Evolutionary conservation across 2,329 filamentous ascomycete genomes (phyloP), one percentile per base, ranked within the genome.

Genomic region (Plenodomus biglobosus): DNA sequence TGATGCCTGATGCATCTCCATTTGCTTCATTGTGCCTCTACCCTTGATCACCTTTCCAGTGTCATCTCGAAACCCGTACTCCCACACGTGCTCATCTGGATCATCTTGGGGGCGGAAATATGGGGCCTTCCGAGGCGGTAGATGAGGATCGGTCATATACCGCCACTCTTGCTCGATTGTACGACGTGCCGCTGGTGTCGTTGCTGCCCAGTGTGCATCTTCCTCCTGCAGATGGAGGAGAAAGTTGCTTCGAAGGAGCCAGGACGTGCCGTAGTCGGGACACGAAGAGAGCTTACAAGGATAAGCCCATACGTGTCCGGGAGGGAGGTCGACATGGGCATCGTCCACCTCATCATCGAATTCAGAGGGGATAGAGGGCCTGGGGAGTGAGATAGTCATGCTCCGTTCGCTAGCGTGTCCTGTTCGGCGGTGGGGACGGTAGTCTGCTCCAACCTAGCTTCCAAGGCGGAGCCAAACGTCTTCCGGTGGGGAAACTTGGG

Each of bases 71-170:
- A 61, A 65, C 45, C 53, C 54, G 47, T 62, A 62, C 18, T 57
- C 50, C 58, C 50, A 61, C 48, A 61, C 40, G 40, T 64, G 56
- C 59, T 64, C 52, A 50, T 66, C 50, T 54, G 58, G 56, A 59
- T 64, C 54, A 46, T 62, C 58, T 52, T 44, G 48, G 37, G 55
- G 55, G 54, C 50, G 48, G 52, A 64, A 59, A 58, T 55, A 49
- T 59, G 44, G 61, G 46, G 58, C 53, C 39, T 47, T 53, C 45
- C 50, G 56, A 62, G 58, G 58, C 48, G 56, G 59, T 40, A 62
- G 41, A 57, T 57, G 24, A 49, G 48, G 55, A 64, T 62, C 44
- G 40, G 61, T 62, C 19, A 52, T 56, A 60, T 65, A 60, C 46
- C 55, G 53, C 61, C 50, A 62, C 51, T 58, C 56, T 63, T 53